Percentiles rank a stretch among this genome's conserved stretches.
phyloP scores from a whole-genome alignment of 176 grass and related monocot species.

The Oryza glumipatula region DNA sequence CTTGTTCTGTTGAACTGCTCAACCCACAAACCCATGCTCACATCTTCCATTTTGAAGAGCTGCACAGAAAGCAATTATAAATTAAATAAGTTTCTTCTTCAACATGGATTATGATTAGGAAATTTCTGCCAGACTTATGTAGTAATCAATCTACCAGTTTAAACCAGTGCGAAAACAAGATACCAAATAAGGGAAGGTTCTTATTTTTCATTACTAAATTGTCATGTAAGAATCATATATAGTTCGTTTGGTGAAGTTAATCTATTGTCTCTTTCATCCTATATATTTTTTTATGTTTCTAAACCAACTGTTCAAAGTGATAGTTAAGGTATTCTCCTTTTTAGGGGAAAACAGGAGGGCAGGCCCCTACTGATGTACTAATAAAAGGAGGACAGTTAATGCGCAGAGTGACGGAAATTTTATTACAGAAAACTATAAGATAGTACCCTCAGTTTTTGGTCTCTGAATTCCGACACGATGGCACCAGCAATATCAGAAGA shows the following conservation, averaged over 20 bases:
- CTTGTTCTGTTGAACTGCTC: constrained; percentile 69
- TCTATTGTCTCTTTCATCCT: neutral
- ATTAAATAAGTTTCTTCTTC: constrained; percentile 25
- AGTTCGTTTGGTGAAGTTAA: neutral
- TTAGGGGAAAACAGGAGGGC: neutral
- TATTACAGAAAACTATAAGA: constrained; percentile 5
- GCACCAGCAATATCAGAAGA: constrained; percentile 75
- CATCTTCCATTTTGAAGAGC: constrained; percentile 99
- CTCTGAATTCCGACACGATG: constrained; percentile 64
- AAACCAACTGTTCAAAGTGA: constrained; percentile 7
- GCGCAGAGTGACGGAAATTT: neutral
- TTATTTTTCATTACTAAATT: neutral
- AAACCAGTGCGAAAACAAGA: neutral
- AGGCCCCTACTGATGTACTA: neutral
- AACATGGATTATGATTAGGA: neutral
- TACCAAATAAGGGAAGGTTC: neutral
- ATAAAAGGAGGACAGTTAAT: neutral
- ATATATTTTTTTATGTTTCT: neutral
- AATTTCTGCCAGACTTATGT: neutral
- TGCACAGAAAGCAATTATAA: constrained; percentile 47
- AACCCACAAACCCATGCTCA: constrained; percentile 98
- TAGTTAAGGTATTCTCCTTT: neutral
- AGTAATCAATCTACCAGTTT: neutral
- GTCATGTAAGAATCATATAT: neutral
- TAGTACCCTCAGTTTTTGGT: constrained; percentile 68